Conservation (phyloP, 176 grass and related monocot genomes). For the Chrysopogon serrulatus region DNA sequence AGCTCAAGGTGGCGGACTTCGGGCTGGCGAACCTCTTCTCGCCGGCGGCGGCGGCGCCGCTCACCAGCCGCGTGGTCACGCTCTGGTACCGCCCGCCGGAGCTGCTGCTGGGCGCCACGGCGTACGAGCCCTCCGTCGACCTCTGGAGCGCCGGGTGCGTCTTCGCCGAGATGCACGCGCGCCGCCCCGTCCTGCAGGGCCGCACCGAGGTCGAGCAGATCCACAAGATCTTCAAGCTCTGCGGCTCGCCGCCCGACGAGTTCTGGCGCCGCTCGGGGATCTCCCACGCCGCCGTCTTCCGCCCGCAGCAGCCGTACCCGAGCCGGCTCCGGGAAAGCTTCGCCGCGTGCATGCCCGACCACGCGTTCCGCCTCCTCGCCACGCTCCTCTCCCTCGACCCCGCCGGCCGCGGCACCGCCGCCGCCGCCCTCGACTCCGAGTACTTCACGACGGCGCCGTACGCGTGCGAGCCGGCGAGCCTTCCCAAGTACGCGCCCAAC, state of each 20-base stretch:
- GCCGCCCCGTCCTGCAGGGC: conserved; percentile 79
- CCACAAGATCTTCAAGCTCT: conserved; percentile 97
- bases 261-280: conserved; percentile 61
- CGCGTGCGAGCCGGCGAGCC: conserved; percentile 61
- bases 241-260: conserved; percentile 68
- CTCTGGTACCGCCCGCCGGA: conserved; percentile 98
- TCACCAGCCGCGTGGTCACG: conserved; percentile 86
- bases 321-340: conserved; percentile 56
- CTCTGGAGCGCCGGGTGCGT: conserved; percentile 96
- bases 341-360: conserved; percentile 27
- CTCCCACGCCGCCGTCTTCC: conserved; percentile 65
- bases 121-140: conserved; percentile 78
- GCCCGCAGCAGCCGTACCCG: conserved; percentile 56
- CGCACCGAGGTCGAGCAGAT: conserved; percentile 99
- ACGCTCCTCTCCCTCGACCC: conserved; percentile 73
- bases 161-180: conserved; percentile 71
- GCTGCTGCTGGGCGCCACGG: conserved; percentile 72
- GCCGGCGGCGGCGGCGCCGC: not conserved
- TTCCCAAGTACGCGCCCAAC: conserved; percentile 86
- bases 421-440: conserved; percentile 61
- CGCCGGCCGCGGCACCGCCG: conserved; percentile 54
- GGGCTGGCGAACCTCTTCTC: conserved; percentile 69
- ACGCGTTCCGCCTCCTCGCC: conserved; percentile 48
- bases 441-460: conserved; percentile 71
- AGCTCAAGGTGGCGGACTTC: conserved; percentile 94